phyloP scores from a whole-genome alignment of 2,329 filamentous ascomycete genomes.

The Fusarium cyanostomum region DNA sequence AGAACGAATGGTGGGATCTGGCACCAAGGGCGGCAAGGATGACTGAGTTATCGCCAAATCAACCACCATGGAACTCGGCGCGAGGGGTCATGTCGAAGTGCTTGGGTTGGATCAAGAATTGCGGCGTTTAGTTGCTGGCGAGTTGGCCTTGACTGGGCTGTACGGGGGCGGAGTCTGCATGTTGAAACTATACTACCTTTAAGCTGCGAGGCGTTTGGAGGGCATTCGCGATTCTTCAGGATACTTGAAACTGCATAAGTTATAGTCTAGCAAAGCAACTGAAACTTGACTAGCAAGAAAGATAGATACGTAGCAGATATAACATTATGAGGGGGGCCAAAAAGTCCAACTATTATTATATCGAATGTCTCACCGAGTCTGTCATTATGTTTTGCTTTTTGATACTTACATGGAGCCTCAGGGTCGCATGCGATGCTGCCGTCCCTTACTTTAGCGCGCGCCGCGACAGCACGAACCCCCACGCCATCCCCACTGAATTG shows the following conservation, averaged over 20 bases:
- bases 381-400: not conserved
- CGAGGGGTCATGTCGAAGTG: conserved; percentile 5
- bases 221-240: conserved; percentile 36
- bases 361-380: not conserved
- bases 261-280: conserved; percentile 9
- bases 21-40: conserved; percentile 49
- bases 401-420: not conserved
- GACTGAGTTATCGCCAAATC: conserved; percentile 13
- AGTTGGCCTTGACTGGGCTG: conserved; percentile 4
- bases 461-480: not conserved
- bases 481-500: not conserved
- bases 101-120: conserved; percentile 7
- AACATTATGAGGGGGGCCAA: not conserved
- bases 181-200: conserved; percentile 24
- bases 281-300: conserved; percentile 7
- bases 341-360: not conserved
- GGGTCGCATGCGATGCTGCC: conserved; percentile 2
- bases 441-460: conserved; percentile 1
- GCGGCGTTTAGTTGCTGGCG: conserved; percentile 32
- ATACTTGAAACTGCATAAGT: conserved; percentile 30
- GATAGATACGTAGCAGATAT: conserved; percentile 4
- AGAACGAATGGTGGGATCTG: conserved; percentile 47
- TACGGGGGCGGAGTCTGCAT: conserved; percentile 21
- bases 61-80: not conserved
- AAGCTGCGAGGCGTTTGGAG: conserved; percentile 38